Evolutionary conservation across 2,329 filamentous ascomycete species (phyloP).

Genomic region (Fusarium compactum): DNA sequence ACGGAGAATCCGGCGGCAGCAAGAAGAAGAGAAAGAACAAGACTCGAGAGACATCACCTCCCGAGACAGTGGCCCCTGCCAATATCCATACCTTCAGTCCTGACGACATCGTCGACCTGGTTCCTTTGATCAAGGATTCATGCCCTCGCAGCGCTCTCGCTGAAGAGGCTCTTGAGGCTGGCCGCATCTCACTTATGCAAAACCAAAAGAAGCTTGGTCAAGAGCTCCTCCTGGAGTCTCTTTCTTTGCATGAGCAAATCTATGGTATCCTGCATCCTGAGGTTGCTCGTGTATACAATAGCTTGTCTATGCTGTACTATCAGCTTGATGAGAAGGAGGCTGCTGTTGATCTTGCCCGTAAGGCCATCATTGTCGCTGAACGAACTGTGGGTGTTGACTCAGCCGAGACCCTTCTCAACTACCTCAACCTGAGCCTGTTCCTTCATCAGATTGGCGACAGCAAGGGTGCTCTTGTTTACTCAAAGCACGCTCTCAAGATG

Average conservation of each 20-base stretch:
- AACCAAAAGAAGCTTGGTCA: slow-evolving; percentile 96
- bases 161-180: slow-evolving; percentile 95
- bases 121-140: slow-evolving; percentile 96
- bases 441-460: slow-evolving; percentile 94
- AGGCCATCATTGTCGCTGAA: slow-evolving; percentile 96
- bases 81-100: slow-evolving; percentile 71
- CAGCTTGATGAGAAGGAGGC: slow-evolving; percentile 98
- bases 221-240: slow-evolving; percentile 93
- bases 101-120: slow-evolving; percentile 90
- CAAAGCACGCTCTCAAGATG: slow-evolving; percentile 91
- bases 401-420: slow-evolving; percentile 92
- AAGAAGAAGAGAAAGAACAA: slow-evolving; percentile 76
- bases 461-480: slow-evolving; percentile 85
- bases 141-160: slow-evolving; percentile 90
- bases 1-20: slow-evolving; percentile 55
- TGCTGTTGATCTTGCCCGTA: slow-evolving; percentile 93
- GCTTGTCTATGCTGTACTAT: slow-evolving; percentile 94
- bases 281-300: slow-evolving; percentile 94
- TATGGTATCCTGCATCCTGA: slow-evolving; percentile 98
- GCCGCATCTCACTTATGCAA: slow-evolving; percentile 94
- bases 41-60: slow-evolving; percentile 65
- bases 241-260: slow-evolving; percentile 97
- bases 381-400: slow-evolving; percentile 94
- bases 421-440: slow-evolving; percentile 94
- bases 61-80: slow-evolving; percentile 58